A percentile compares a stretch with the other conserved stretches of the same genome.
Evolutionary conservation across 495 filamentous ascomycete species (phyloP).

Genomic region (Amniculicola lignicola): DNA sequence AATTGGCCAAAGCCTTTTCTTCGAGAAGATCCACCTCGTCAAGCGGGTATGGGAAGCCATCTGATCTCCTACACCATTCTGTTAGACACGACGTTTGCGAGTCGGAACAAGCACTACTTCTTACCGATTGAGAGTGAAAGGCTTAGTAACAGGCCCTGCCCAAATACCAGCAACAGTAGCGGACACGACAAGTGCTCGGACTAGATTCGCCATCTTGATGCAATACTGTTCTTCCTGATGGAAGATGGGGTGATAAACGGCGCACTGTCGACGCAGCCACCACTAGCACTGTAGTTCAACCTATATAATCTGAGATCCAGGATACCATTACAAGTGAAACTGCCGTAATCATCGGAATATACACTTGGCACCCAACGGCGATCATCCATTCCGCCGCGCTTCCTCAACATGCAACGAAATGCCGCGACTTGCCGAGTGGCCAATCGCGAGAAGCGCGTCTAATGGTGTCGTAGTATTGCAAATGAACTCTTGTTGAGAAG

Average conservation of each 20-base stretch:
- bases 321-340: constrained; percentile 1
- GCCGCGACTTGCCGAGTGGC: not conserved
- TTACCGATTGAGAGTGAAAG: constrained; percentile 25
- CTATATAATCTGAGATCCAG: not conserved
- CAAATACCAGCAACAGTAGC: not conserved
- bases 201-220: constrained; percentile 3
- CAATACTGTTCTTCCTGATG: not conserved
- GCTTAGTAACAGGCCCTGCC: constrained; percentile 14
- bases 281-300: not conserved
- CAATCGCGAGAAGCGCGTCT: not conserved
- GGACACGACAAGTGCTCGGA: not conserved
- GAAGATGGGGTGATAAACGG: not conserved
- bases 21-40: constrained; percentile 25
- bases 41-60: constrained; percentile 24
- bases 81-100: not conserved
- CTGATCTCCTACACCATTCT: not conserved
- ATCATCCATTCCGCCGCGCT: not conserved
- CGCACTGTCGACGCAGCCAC: not conserved
- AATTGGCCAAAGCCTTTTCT: constrained; percentile 19
- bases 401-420: not conserved
- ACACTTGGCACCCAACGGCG: not conserved
- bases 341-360: not conserved
- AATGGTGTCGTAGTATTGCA: not conserved
- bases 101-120: not conserved
- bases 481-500: constrained; percentile 3